Evolutionary conservation across 169 alveolate species (phyloP).

Genomic region (Condylostoma magnum): DNA sequence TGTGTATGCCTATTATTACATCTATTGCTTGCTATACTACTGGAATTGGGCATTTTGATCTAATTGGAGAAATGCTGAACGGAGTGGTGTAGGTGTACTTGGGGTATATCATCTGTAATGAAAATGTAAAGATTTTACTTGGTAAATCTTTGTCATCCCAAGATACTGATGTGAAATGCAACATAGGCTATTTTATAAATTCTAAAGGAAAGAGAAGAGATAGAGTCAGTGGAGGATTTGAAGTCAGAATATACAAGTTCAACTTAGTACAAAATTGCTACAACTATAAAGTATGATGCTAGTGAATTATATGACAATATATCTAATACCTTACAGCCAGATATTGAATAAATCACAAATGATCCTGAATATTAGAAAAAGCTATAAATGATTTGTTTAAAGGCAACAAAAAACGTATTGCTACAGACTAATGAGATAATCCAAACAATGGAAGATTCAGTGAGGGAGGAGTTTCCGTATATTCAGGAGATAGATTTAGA

Average conservation of each 20-base stretch:
- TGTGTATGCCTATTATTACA: slow-evolving; percentile 6
- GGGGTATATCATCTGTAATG: slow-evolving; percentile 1
- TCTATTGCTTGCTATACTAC: neutral
- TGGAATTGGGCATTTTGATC: neutral
- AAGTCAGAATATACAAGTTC: too few relatives aligned
- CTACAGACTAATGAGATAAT: slow-evolving; percentile 8
- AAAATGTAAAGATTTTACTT: neutral
- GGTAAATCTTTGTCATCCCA: neutral
- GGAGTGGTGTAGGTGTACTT: slow-evolving; percentile 22
- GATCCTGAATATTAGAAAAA: too few relatives aligned
- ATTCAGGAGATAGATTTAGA: neutral
- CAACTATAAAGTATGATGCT: too few relatives aligned
- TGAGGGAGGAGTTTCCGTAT: neutral
- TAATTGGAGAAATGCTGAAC: neutral
- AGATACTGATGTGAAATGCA: too few relatives aligned
- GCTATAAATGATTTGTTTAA: neutral
- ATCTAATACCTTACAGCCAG: too few relatives aligned
- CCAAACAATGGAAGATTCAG: neutral
- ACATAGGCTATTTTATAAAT: too few relatives aligned
- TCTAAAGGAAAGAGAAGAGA: too few relatives aligned
- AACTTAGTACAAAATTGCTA: too few relatives aligned
- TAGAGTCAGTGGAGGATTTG: too few relatives aligned
- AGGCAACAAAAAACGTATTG: neutral
- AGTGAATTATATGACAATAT: too few relatives aligned
- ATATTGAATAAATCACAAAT: too few relatives aligned